Percentiles rank a stretch among this genome's conserved stretches.
Evolutionary conservation across 306 rosid genomes (phyloP).

Genomic region (Astragalus membranaceus): DNA sequence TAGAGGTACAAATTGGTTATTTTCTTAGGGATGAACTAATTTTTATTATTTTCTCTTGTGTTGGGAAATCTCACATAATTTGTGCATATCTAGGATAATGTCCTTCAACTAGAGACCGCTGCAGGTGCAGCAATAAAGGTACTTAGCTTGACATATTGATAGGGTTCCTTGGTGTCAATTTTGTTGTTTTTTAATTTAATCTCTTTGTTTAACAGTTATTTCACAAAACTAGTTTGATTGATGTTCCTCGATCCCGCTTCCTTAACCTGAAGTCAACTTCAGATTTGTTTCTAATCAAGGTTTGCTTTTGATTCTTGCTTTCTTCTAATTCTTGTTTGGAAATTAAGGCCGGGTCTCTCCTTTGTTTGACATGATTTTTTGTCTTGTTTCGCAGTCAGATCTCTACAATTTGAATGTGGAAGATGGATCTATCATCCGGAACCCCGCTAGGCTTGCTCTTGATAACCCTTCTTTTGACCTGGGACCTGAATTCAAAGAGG

Average conservation of each 20-base stretch:
- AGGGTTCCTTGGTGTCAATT: background rate
- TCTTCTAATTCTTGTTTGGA: background rate
- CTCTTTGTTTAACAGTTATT: slow-evolving; percentile 56
- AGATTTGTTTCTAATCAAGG: slow-evolving; percentile 72
- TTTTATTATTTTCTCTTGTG: background rate
- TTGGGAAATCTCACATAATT: slow-evolving; percentile 16
- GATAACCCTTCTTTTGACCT: slow-evolving; percentile 79
- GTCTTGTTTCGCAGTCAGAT: slow-evolving; percentile 57
- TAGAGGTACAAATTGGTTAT: slow-evolving; percentile 51
- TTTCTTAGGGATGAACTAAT: background rate
- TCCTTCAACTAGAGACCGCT: slow-evolving; percentile 93
- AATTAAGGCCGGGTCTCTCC: background rate
- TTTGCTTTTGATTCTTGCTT: slow-evolving; percentile 41
- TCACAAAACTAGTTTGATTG: slow-evolving; percentile 65
- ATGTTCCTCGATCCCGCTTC: slow-evolving; percentile 85
- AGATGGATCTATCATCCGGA: slow-evolving; percentile 62
- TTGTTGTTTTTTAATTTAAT: background rate
- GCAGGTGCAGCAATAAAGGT: slow-evolving; percentile 98
- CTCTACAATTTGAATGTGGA: slow-evolving; percentile 46
- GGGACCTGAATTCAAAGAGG: slow-evolving; percentile 95
- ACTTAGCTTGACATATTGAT: background rate
- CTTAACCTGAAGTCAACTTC: slow-evolving; percentile 98
- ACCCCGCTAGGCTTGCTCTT: slow-evolving; percentile 55
- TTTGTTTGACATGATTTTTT: background rate
- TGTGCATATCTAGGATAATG: slow-evolving; percentile 61